Evolutionary conservation across 768 basidiomycete genomes (phyloP).

Genomic region (Mycena filopes): DNA sequence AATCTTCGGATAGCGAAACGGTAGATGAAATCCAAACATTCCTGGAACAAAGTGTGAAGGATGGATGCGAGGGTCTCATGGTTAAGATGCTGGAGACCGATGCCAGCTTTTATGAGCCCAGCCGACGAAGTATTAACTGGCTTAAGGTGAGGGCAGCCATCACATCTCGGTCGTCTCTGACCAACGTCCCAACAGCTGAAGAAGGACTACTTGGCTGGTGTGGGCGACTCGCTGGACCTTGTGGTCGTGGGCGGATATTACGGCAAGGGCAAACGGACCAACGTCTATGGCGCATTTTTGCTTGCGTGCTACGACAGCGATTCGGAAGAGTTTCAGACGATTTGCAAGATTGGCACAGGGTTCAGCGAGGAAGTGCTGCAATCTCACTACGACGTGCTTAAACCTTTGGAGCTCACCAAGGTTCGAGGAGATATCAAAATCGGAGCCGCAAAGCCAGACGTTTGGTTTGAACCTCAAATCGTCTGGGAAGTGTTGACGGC

Average conservation of each 20-base stretch:
- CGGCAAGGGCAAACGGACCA: slow-evolving; percentile 97
- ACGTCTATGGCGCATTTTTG: slow-evolving; percentile 97
- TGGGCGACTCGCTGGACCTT: slow-evolving; percentile 96
- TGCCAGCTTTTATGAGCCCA: slow-evolving; percentile 95
- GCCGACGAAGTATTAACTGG: slow-evolving; percentile 96
- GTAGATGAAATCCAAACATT: slow-evolving; percentile 95
- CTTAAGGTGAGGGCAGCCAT: slow-evolving; percentile 74
- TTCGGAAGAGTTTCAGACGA: slow-evolving; percentile 93
- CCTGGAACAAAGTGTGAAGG: slow-evolving; percentile 96
- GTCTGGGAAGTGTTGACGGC: slow-evolving; percentile 99
- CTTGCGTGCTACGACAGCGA: slow-evolving; percentile 97
- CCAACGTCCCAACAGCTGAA: slow-evolving; percentile 74
- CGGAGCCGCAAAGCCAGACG: slow-evolving; percentile 94
- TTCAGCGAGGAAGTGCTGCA: slow-evolving; percentile 94
- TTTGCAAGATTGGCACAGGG: slow-evolving; percentile 99
- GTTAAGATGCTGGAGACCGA: slow-evolving; percentile 97
- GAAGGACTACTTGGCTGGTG: slow-evolving; percentile 96
- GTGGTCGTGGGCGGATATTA: slow-evolving; percentile 98
- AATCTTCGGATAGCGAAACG: slow-evolving; percentile 87
- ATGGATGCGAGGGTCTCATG: slow-evolving; percentile 99
- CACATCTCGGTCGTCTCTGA: neutral
- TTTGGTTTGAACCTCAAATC: slow-evolving; percentile 97
- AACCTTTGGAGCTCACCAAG: slow-evolving; percentile 77
- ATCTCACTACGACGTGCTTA: slow-evolving; percentile 81
- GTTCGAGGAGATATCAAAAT: slow-evolving; percentile 86